Evolutionary conservation across 495 filamentous ascomycete genomes (phyloP), one percentile per base, ranked within the genome.

Genomic region (Glarea lozoyensis): DNA sequence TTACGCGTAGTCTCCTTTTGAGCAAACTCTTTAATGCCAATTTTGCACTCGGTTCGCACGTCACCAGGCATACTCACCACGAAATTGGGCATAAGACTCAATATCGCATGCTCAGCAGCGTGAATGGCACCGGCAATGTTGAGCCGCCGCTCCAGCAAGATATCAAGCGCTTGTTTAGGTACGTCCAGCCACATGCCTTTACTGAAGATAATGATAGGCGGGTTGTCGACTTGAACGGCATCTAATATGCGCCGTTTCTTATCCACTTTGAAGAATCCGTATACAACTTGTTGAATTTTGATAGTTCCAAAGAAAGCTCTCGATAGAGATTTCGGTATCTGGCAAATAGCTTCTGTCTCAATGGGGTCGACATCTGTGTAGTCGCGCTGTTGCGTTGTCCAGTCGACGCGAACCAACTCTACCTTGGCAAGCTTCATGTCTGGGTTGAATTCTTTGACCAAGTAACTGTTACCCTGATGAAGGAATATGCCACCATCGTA

Each of bases 181-280:
- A 98, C 79, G 55, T 97, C 90, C 17, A 98, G 77, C 92, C 92
- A 98, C 83, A 94, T 88, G 36, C 89, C 92, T 57, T 94, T 94
- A 40, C 75, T 82, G 50, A 79, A 67, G 32, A 86, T 74, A 22
- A 90, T 70, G 40, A 96, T 85, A 11, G 92, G 89, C 6, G 92
- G 92, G 56, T 95, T 94, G 50, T 94, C 84, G 13, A 98, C 88
- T 30, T 86, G 75, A 2, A 96, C 82, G 21, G 92, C 90, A 56
- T 98, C 92, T 34, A 98, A 82, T 37, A 98, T 81, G 18, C 84
- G 78, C 30, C 81, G 73, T 39, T 75, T 73, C 53, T 81, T 82
- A 61, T 95, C 87, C 29, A 95, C 62, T 57, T 96, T 97, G 72
- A 96, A 95, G 69, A 88, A 99, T 13, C 93, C 93, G 57, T 93